phyloP scores from a whole-genome alignment of 352 stramenopile genomes.

The Phytophthora pseudosyringae region DNA sequence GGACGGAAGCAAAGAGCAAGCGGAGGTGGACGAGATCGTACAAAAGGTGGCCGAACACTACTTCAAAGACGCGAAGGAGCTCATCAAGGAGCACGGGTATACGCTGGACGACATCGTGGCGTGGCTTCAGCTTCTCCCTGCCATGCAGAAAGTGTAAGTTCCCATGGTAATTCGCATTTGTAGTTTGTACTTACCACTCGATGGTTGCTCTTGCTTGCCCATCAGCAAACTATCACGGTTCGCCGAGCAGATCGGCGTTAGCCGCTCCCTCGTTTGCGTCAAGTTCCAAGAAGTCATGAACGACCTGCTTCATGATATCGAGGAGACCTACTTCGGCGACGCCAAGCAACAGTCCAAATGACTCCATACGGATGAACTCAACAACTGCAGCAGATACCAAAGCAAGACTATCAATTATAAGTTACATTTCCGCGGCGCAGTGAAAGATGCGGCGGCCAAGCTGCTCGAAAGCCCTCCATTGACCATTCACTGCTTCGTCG shows the following conservation, averaged over 20 bases:
- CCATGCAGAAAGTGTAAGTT: slow-evolving; percentile 83
- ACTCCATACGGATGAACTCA: not conserved
- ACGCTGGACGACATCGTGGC: slow-evolving; percentile 71
- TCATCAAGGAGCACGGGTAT: slow-evolving; percentile 72
- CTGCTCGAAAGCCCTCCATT: slow-evolving; percentile 15
- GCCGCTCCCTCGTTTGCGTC: slow-evolving; percentile 54
- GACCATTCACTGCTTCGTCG: slow-evolving; percentile 8
- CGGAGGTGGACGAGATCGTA: slow-evolving; percentile 82
- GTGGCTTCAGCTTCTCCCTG: slow-evolving; percentile 80
- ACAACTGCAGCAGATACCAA: too few relatives aligned
- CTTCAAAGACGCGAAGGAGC: slow-evolving; percentile 79
- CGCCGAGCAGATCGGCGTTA: slow-evolving; percentile 74
- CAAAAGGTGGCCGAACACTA: slow-evolving; percentile 81
- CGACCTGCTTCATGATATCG: slow-evolving; percentile 72
- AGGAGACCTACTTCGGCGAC: slow-evolving; percentile 67
- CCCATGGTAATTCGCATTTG: not conserved
- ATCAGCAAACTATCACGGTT: slow-evolving; percentile 85
- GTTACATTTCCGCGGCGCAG: slow-evolving; percentile 37
- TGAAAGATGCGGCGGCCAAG: slow-evolving; percentile 16
- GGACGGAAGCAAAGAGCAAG: slow-evolving; percentile 69
- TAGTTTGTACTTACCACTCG: not conserved
- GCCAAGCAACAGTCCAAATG: slow-evolving; percentile 56
- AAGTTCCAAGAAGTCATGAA: slow-evolving; percentile 84
- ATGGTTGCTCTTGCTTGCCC: not conserved
- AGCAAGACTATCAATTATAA: slow-evolving; percentile 36